These are phyloP conservation scores for Fusarium globosum DNA, from an alignment of 2,329 filamentous ascomycete genomes.

Conservation along the genomic window DNA sequence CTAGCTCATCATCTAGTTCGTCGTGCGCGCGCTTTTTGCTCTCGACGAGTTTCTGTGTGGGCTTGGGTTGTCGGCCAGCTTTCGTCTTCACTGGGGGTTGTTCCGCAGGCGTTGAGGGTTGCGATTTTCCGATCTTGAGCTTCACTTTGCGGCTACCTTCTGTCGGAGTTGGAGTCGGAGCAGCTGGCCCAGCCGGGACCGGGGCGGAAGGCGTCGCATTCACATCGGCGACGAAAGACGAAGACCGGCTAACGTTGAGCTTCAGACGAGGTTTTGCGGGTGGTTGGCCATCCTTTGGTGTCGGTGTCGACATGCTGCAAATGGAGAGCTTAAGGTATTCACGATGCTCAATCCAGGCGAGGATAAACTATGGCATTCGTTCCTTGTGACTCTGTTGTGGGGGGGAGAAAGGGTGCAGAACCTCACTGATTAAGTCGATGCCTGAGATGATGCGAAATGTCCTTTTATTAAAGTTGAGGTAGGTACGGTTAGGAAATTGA, in stretches of 20 bases:
- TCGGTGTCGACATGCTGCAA: conserved; percentile 47
- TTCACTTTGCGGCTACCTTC: conserved; percentile 55
- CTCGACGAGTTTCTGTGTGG: conserved; percentile 66
- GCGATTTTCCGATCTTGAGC: conserved; percentile 55
- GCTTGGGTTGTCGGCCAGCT: conserved; percentile 68
- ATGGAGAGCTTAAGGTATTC: conserved; percentile 1
- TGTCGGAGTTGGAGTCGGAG: conserved; percentile 40
- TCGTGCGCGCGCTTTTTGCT: conserved; percentile 71
- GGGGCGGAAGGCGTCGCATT: conserved; percentile 33
- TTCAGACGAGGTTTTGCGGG: conserved; percentile 54
- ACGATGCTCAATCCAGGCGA: conserved; percentile 17
- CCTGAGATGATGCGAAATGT: background rate
- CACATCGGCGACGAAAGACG: conserved; percentile 49
- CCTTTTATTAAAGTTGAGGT: background rate
- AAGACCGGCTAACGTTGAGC: conserved; percentile 53
- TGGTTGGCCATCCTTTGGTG: conserved; percentile 39
- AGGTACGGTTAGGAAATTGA: background rate
- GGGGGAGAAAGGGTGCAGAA: background rate
- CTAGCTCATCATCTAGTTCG: conserved; percentile 60
- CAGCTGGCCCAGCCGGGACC: background rate
- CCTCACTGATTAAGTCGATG: background rate
- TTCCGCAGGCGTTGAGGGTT: conserved; percentile 52
- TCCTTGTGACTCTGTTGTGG: background rate
- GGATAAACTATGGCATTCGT: background rate
- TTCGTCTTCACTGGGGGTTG: conserved; percentile 63